Percentiles rank a stretch among this genome's conserved stretches.
These are phyloP conservation scores for Linum trigynum DNA, from an alignment of 345 rosid species.

Conservation along the genomic window DNA sequence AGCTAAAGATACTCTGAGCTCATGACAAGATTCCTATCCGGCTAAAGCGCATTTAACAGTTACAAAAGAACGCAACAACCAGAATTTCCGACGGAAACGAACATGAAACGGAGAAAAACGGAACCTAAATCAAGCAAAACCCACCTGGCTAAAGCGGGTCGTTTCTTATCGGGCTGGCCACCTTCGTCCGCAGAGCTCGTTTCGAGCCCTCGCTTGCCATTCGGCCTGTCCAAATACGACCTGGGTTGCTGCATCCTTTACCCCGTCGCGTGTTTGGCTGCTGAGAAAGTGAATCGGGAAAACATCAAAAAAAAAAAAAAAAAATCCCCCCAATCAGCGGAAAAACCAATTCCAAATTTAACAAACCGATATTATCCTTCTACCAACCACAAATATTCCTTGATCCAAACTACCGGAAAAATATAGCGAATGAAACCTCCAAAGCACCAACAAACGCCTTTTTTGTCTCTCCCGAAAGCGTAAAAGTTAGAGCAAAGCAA, in stretches of 20 bases:
- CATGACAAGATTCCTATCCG: too few species aligned
- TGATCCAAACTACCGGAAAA: neutral
- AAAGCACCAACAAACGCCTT: neutral
- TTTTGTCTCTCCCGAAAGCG: neutral
- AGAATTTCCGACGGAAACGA: neutral
- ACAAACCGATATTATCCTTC: neutral
- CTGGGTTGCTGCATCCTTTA: conserved; percentile 22
- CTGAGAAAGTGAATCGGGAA: conserved; percentile 1
- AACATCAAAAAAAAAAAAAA: too few species aligned
- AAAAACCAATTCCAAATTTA: neutral
- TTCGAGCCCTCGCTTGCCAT: conserved; percentile 22
- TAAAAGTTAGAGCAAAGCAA: conserved; percentile 3
- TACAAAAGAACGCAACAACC: neutral
- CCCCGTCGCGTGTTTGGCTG: neutral
- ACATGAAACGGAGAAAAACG: neutral
- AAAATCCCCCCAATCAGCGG: too few species aligned
- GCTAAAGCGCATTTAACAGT: too few species aligned
- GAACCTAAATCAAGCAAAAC: too few species aligned
- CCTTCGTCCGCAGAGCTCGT: conserved; percentile 20
- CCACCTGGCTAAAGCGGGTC: conserved; percentile 31
- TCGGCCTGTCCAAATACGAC: conserved; percentile 18
- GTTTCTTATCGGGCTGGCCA: conserved; percentile 21
- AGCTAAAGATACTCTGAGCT: neutral
- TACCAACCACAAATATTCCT: neutral
- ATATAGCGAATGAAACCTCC: neutral